Percentiles rank a stretch among this genome's conserved stretches.
These are phyloP conservation scores for Neoarthrinium moseri DNA, from an alignment of 2,329 filamentous ascomycete genomes.

Conservation along the genomic window DNA sequence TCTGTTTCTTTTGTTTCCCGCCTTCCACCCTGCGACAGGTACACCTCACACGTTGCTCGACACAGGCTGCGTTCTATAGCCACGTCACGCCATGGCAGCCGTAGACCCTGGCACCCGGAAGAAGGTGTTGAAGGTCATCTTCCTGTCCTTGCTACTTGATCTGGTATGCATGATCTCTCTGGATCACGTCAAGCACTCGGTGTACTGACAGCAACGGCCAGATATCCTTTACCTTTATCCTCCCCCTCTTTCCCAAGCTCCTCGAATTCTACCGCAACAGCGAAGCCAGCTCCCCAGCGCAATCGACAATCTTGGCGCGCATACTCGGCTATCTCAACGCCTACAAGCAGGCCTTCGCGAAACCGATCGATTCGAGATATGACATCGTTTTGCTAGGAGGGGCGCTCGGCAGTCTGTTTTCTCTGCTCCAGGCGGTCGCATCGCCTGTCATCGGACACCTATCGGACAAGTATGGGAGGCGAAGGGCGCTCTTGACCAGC, in stretches of 20 bases:
- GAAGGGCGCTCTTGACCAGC: constrained; percentile 82
- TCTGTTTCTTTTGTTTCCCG: no score
- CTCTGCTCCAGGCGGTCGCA: constrained; percentile 84
- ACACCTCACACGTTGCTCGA: no score
- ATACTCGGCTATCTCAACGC: constrained; percentile 83
- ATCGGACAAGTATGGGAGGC: constrained; percentile 84
- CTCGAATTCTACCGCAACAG: constrained; percentile 93
- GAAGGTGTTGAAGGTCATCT: constrained; percentile 81
- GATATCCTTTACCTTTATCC: constrained; percentile 98
- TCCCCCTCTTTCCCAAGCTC: constrained; percentile 91
- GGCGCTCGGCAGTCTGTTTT: constrained; percentile 89
- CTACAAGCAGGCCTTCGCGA: constrained; percentile 91
- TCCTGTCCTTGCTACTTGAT: constrained; percentile 85
- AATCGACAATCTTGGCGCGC: constrained; percentile 64
- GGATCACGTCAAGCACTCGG: constrained; percentile 3
- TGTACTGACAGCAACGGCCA: constrained; percentile 33
- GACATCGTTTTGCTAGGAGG: constrained; percentile 95
- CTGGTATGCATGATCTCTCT: constrained; percentile 58
- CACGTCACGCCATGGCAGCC: constrained; percentile 34
- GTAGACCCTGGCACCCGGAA: constrained; percentile 56
- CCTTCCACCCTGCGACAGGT: no score
- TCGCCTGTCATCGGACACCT: constrained; percentile 88
- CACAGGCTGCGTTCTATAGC: no score
- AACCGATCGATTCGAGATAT: constrained; percentile 92
- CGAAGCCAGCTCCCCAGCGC: constrained; percentile 55